These are phyloP conservation scores for Clathrospora elynae DNA, from an alignment of 2,329 filamentous ascomycete species.

Conservation along the genomic window DNA sequence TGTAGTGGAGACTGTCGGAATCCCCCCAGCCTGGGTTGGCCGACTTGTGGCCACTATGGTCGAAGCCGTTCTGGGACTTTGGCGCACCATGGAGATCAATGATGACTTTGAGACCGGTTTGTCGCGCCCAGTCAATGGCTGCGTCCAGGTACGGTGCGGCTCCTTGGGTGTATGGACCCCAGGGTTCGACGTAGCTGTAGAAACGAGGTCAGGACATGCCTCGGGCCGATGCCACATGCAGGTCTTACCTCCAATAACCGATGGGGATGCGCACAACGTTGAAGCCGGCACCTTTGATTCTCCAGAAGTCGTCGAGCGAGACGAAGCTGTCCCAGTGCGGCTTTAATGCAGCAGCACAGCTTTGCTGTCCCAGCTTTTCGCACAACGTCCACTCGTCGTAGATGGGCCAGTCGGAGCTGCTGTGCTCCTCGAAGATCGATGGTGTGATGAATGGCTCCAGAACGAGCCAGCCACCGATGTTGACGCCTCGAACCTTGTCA, in stretches of 20 bases:
- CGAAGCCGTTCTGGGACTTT: conserved; percentile 65
- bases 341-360: conserved; percentile 51
- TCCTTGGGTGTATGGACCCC: conserved; percentile 57
- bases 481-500: conserved; percentile 48
- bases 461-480: conserved; percentile 45
- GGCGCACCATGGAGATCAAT: conserved; percentile 61
- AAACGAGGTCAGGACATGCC: background rate
- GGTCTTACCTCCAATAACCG: conserved; percentile 62
- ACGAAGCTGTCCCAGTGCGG: conserved; percentile 60
- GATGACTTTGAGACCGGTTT: conserved; percentile 59
- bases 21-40: conserved; percentile 53
- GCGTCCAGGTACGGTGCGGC: conserved; percentile 60
- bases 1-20: conserved; percentile 55
- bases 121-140: conserved; percentile 61
- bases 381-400: conserved; percentile 59
- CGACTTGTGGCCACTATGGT: conserved; percentile 62
- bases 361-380: conserved; percentile 54
- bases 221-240: no score
- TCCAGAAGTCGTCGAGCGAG: conserved; percentile 58
- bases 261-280: conserved; percentile 65
- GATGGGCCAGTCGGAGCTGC: conserved; percentile 39
- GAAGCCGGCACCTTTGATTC: conserved; percentile 61
- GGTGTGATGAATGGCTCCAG: conserved; percentile 60
- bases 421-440: conserved; percentile 55
- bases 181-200: conserved; percentile 35